Evolutionary conservation across 306 rosid species (phyloP), one percentile per base, ranked within the genome.

Genomic region (Quercus aquifolioides): DNA sequence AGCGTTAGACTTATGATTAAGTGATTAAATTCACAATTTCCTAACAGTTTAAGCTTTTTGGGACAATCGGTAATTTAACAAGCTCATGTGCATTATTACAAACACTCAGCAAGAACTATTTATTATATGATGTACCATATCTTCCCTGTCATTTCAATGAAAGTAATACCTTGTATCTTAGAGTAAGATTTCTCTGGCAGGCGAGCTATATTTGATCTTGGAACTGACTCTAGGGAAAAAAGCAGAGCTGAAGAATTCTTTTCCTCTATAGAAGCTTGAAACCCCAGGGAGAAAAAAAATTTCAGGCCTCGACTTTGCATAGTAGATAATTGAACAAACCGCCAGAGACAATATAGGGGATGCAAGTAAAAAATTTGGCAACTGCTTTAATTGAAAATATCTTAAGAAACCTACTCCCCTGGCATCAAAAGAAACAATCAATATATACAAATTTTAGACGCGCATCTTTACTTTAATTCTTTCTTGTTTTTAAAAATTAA

Each of bases 331-430:
- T 41, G 99, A 87, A 84, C 81, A 92, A 78, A 92, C 69, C 49
- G 92, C 87, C 85, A 95, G 75, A 78, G 97, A 90, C 74, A 92
- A 82, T 71, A 90, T 85, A 3, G 99, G 99, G 11, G 91, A 90
- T 59, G 97, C 96, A 62, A 95, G 92, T 71, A 92, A 91, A 79
- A 95, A 95, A 83, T 92, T 95, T 20, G 96, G 98, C 87, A 92
- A 78, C 86, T 86, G 97, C 77, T 92, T 89, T 73, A 95, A 78
- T 84, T 81, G 98, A 82, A 92, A 95, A 78, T 90, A 90, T 80
- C 73, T 91, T 90, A 91, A 86, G 92, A 95, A 95, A 83, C 96
- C 99, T 55, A 89, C 97, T 70, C 89, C 91, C 99, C 98, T 95
- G 92, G 74, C 84, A 86, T 80, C 56, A 77, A 71, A 67, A 81